Conservation (phyloP, 805 yeast species). For the Saturnispora mendoncae region DNA sequence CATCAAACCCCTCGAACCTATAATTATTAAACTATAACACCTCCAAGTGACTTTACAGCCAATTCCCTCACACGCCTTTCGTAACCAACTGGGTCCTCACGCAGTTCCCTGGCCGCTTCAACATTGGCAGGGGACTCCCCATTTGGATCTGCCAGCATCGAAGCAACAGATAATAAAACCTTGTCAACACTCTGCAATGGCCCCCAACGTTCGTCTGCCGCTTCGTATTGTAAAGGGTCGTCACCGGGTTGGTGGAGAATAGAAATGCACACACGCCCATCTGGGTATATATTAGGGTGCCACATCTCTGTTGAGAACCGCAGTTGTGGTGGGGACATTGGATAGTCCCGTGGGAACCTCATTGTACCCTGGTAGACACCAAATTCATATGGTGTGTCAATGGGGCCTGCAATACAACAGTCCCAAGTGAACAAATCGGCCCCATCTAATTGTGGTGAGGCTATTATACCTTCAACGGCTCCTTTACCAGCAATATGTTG, state of each 20-base stretch:
- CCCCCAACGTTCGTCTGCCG: slow-evolving; percentile 96
- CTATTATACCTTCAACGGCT: slow-evolving; percentile 94
- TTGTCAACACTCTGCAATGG: slow-evolving; percentile 98
- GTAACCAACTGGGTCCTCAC: slow-evolving; percentile 69
- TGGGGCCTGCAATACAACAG: slow-evolving; percentile 46
- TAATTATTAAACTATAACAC: background rate
- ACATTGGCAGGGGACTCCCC: slow-evolving; percentile 92
- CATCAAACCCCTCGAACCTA: too few relatives aligned
- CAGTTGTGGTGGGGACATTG: slow-evolving; percentile 52
- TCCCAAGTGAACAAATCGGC: slow-evolving; percentile 47
- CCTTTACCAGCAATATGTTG: slow-evolving; percentile 75
- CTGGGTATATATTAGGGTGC: slow-evolving; percentile 91
- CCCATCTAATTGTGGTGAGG: slow-evolving; percentile 71
- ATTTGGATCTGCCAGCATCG: slow-evolving; percentile 96
- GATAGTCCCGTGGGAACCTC: slow-evolving; percentile 42
- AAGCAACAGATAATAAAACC: slow-evolving; percentile 82
- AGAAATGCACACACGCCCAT: slow-evolving; percentile 93
- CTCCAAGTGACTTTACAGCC: slow-evolving; percentile 31
- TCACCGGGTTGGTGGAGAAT: slow-evolving; percentile 95
- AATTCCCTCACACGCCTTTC: slow-evolving; percentile 55
- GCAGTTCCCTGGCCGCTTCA: slow-evolving; percentile 77
- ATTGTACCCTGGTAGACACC: slow-evolving; percentile 49
- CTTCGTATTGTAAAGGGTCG: slow-evolving; percentile 91
- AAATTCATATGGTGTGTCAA: slow-evolving; percentile 44
- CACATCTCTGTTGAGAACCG: slow-evolving; percentile 67